phyloP scores from a whole-genome alignment of 2,329 filamentous ascomycete genomes.

The Alternaria longipes region DNA sequence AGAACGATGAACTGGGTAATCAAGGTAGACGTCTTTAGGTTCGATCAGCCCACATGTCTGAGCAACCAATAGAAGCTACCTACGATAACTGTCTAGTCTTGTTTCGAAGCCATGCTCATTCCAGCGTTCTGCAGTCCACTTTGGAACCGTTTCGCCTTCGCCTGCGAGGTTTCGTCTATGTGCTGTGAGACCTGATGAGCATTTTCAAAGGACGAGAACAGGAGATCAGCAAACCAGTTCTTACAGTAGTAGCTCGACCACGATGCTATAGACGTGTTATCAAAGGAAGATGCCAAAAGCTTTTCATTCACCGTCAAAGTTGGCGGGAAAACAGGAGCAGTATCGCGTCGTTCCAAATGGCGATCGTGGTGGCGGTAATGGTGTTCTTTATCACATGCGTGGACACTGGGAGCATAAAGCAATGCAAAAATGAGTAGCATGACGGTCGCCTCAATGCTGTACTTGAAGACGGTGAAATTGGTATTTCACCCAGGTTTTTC shows the following conservation, averaged over 20 bases:
- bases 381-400: conserved; percentile 11
- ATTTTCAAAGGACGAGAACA: not conserved
- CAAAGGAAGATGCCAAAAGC: conserved; percentile 51
- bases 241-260: conserved; percentile 49
- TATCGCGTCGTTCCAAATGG: conserved; percentile 34
- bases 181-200: conserved; percentile 14
- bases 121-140: conserved; percentile 49
- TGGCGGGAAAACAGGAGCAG: conserved; percentile 39
- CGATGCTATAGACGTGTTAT: conserved; percentile 49
- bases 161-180: conserved; percentile 43
- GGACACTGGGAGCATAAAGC: not conserved
- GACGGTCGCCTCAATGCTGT: too few species aligned
- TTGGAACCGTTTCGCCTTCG: conserved; percentile 47
- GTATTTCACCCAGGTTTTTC: not conserved
- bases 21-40: conserved; percentile 27
- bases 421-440: conserved; percentile 3
- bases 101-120: conserved; percentile 41
- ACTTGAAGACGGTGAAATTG: not conserved
- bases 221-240: not conserved
- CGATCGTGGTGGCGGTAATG: conserved; percentile 21
- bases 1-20: conserved; percentile 49
- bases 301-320: conserved; percentile 46
- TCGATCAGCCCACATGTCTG: not conserved
- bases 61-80: not conserved
- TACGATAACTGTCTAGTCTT: conserved; percentile 46